Percentiles rank a stretch among this genome's conserved stretches.
Conservation (phyloP, 148 eudicot species). For the Salicornia ramosissima region DNA sequence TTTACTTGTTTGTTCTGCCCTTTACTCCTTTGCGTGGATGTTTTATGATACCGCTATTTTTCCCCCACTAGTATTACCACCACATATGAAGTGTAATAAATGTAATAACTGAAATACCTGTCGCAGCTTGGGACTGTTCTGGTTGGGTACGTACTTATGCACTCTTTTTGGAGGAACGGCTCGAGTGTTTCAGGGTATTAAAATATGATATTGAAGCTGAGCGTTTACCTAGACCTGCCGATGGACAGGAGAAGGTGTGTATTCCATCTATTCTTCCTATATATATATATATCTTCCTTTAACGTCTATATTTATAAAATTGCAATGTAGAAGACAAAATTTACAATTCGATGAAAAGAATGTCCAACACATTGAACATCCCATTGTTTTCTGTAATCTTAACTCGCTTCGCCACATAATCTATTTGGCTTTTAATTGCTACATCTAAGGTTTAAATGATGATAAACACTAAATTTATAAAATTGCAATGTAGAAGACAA, state of each 20-base stretch:
- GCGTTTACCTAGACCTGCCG: slow-evolving; percentile 79
- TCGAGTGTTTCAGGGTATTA: slow-evolving; percentile 84
- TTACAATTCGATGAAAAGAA: too few species aligned
- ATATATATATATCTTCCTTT: too few species aligned
- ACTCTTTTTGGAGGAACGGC: slow-evolving; percentile 89
- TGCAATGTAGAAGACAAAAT: too few species aligned
- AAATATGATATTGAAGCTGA: slow-evolving; percentile 97
- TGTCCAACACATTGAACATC: too few species aligned
- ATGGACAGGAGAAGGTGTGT: slow-evolving; percentile 86
- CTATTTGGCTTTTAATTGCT: too few species aligned
- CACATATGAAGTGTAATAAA: not conserved
- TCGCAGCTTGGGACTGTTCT: slow-evolving; percentile 96
- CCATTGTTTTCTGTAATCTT: too few species aligned
- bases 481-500: too few species aligned
- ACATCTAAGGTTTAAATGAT: too few species aligned
- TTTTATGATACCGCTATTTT: not conserved
- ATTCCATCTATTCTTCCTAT: not conserved
- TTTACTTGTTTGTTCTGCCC: not conserved
- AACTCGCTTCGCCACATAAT: too few species aligned
- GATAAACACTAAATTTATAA: too few species aligned
- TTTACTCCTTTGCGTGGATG: not conserved
- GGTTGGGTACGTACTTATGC: slow-evolving; percentile 96
- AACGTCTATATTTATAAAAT: too few species aligned
- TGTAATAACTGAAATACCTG: slow-evolving; percentile 4
- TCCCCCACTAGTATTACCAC: not conserved